phyloP scores from a whole-genome alignment of 176 grass and related monocot genomes.

The Paspalum vaginatum region DNA sequence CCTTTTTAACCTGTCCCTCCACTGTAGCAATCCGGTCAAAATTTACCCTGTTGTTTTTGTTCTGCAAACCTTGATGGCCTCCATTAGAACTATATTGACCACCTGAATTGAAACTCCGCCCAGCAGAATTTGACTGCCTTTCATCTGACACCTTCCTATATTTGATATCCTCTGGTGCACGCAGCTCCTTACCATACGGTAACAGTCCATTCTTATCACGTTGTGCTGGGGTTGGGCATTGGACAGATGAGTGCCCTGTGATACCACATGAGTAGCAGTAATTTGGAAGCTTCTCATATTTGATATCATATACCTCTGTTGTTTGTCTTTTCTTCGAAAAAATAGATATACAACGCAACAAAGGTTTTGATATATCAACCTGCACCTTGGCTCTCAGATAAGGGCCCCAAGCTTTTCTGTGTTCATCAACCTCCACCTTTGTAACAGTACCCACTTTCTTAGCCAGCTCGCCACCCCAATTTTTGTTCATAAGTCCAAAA shows the following conservation, averaged over 20 bases:
- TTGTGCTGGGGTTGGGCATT: background rate
- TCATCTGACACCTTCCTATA: background rate
- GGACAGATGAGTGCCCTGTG: background rate
- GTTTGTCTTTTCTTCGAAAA: background rate
- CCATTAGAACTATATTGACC: background rate
- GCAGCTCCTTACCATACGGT: background rate
- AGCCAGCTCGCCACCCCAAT: background rate
- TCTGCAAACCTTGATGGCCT: background rate
- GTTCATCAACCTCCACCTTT: background rate
- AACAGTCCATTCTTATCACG: background rate
- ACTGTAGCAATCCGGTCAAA: accelerated
- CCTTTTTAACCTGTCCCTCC: accelerated
- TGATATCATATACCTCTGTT: background rate
- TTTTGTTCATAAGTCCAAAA: background rate
- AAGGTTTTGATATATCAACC: background rate
- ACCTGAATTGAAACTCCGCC: background rate
- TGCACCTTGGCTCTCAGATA: background rate
- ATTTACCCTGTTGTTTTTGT: background rate
- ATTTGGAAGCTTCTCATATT: background rate
- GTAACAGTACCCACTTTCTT: background rate
- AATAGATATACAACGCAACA: too few relatives aligned
- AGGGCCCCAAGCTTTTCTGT: background rate
- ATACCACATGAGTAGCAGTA: background rate
- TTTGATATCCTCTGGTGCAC: background rate
- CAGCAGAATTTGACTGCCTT: background rate